These are phyloP conservation scores for Chaetomium sp. DNA, from an alignment of 2,329 filamentous ascomycete species.

Conservation along the genomic window DNA sequence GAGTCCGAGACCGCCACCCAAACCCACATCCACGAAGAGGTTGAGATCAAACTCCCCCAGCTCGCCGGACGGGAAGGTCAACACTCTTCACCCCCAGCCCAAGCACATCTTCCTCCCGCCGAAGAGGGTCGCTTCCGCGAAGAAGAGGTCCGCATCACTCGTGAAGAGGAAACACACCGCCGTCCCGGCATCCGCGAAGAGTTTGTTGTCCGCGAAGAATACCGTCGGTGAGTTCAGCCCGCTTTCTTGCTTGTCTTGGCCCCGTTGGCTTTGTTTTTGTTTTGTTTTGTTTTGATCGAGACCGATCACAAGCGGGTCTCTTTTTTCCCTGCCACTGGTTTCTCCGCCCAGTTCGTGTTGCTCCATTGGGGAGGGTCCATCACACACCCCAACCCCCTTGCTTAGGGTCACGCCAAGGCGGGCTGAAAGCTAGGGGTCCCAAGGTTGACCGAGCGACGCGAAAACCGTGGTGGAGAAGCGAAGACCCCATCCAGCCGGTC, in stretches of 20 bases:
- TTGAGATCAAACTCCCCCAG: conserved; percentile 72
- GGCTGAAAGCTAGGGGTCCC: conserved; percentile 11
- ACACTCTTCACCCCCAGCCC: conserved; percentile 65
- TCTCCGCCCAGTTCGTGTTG: background rate
- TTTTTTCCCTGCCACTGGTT: conserved; percentile 6
- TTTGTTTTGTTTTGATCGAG: conserved; percentile 5
- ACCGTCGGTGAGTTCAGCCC: conserved; percentile 41
- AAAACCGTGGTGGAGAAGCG: background rate
- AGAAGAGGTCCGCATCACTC: conserved; percentile 79
- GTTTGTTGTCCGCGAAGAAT: conserved; percentile 43
- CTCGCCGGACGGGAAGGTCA: conserved; percentile 98
- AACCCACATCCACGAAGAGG: conserved; percentile 76
- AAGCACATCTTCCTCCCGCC: conserved; percentile 57
- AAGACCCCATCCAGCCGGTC: background rate
- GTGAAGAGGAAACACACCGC: conserved; percentile 69
- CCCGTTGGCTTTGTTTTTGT: conserved; percentile 11
- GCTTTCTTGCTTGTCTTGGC: no score
- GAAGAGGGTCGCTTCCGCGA: conserved; percentile 56
- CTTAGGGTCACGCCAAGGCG: conserved; percentile 13
- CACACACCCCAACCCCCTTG: conserved; percentile 5
- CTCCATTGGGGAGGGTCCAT: background rate
- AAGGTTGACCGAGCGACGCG: conserved; percentile 21
- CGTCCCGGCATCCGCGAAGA: conserved; percentile 60
- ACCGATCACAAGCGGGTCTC: conserved; percentile 6
- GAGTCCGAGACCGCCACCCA: conserved; percentile 30